Conservation (phyloP, 179 eudicot genomes). For the Nepenthes alata region DNA sequence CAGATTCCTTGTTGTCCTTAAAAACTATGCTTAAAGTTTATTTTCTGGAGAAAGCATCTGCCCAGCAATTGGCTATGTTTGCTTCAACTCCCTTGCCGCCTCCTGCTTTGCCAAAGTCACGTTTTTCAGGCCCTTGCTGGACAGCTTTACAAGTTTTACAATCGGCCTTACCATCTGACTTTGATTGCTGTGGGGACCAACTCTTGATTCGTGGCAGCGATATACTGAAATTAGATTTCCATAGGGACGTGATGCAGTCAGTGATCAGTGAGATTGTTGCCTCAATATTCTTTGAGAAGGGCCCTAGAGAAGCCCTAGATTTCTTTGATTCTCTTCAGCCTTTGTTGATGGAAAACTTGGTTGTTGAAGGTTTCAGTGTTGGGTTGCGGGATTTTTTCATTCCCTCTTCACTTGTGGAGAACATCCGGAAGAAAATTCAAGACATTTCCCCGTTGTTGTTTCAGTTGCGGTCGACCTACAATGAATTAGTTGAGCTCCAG, state of each 20-base stretch:
- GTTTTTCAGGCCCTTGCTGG: conserved; percentile 48
- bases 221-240: conserved; percentile 42
- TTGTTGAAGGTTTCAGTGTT: conserved; percentile 67
- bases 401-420: conserved; percentile 24
- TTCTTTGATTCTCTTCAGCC: conserved; percentile 75
- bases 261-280: conserved; percentile 56
- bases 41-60: conserved; percentile 40
- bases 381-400: conserved; percentile 52
- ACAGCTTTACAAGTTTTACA: conserved; percentile 70
- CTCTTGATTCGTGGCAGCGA: conserved; percentile 43
- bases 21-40: conserved; percentile 41
- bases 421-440: conserved; percentile 31
- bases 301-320: conserved; percentile 55
- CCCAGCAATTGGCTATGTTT: conserved; percentile 77
- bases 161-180: conserved; percentile 52
- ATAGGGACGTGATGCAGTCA: conserved; percentile 44
- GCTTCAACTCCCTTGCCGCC: conserved; percentile 35
- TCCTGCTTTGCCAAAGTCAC: conserved; percentile 47
- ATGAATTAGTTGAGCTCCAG: conserved; percentile 53
- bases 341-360: conserved; percentile 69
- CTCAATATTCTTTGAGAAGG: conserved; percentile 55
- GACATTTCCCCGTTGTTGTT: conserved; percentile 34
- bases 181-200: conserved; percentile 59
- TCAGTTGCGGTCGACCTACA: conserved; percentile 38
- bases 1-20: conserved; percentile 65